Percentiles rank a stretch among this genome's conserved stretches.
phyloP scores from a whole-genome alignment of 768 basidiomycete genomes.

The Postia placenta region DNA sequence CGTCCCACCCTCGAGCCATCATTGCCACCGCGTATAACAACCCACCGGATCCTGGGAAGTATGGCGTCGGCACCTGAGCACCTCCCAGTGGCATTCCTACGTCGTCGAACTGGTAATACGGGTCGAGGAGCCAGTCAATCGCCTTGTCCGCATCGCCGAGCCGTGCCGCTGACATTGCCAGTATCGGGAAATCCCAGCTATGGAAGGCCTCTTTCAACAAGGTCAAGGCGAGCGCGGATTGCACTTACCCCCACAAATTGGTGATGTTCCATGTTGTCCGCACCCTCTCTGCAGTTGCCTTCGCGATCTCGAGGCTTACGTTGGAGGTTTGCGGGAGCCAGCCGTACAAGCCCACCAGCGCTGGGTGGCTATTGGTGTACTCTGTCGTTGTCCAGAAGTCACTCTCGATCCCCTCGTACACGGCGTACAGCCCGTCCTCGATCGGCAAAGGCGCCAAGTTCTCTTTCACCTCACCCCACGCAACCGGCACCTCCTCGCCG shows the following conservation, averaged over 20 bases:
- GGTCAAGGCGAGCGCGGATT: no score
- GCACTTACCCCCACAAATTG: slow-evolving; percentile 45
- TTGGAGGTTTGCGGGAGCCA: slow-evolving; percentile 50
- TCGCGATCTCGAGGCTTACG: slow-evolving; percentile 40
- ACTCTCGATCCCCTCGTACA: slow-evolving; percentile 48
- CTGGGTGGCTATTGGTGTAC: slow-evolving; percentile 54
- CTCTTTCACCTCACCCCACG: slow-evolving; percentile 40
- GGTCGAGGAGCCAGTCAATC: slow-evolving; percentile 48
- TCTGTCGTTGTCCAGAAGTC: slow-evolving; percentile 46
- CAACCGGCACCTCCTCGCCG: slow-evolving; percentile 32
- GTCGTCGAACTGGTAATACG: slow-evolving; percentile 52
- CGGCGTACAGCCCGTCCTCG: slow-evolving; percentile 44
- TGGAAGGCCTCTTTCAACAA: neutral
- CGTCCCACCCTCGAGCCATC: slow-evolving; percentile 59
- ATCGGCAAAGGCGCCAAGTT: slow-evolving; percentile 46
- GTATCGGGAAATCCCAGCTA: slow-evolving; percentile 61
- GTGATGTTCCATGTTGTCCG: slow-evolving; percentile 50
- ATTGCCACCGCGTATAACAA: slow-evolving; percentile 48
- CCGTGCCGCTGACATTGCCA: slow-evolving; percentile 56
- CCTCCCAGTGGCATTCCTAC: slow-evolving; percentile 56
- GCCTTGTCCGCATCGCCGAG: slow-evolving; percentile 44
- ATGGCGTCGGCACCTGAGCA: slow-evolving; percentile 48
- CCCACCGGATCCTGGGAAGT: slow-evolving; percentile 51
- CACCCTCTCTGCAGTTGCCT: slow-evolving; percentile 45
- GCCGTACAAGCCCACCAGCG: slow-evolving; percentile 48